Evolutionary conservation across 441 rosid species (phyloP), one percentile per base, ranked within the genome.

Genomic region (Metrosideros polymorpha): DNA sequence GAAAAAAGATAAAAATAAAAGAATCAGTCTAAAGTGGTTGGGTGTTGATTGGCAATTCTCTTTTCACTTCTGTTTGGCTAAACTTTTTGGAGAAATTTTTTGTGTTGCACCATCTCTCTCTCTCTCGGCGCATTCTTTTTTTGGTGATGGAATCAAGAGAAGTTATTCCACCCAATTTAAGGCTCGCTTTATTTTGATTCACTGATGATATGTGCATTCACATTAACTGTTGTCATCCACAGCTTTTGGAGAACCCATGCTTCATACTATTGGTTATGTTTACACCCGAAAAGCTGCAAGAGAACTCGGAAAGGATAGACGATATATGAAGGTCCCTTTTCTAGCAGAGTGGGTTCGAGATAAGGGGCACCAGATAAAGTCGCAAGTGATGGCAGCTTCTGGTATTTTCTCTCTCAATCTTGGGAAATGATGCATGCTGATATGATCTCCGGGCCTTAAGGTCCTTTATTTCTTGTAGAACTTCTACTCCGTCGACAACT

Each of bases 211-310:
- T 42, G 42, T 76, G 49, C 84, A 82, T 88, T 75, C 43, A 83
- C 83, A 55, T 55, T 55, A 30, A 84, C 53, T 85, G 71, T 75
- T 71, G 14, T 53, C 75, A 59, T 83, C 85, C 75, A 86, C 90
- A 96, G 99, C 95, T 89, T 98, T 98, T 90, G 99, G 99, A 61
- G 99, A 98, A 91, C 98, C 98, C 39, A 98, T 98, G 98, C 92
- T 98, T 84, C 97, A 96, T 85, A 98, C 99, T 2, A 91, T 98
- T 86, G 99, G 99, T 43, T 96, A 98, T 87, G 95, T 96, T 63
- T 98, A 98, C 96, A 92, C 95, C 0, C 95, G 99, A 89, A 93
- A 95, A 94, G 98, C 98, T 85, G 92, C 98, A 15, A 95, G 77
- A 88, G 98, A 96, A 92, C 93, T 98, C 24, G 99, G 99, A 57